Evolutionary conservation across 371 early-diverging fungal species (phyloP).

Genomic region (Mucor piriformis): DNA sequence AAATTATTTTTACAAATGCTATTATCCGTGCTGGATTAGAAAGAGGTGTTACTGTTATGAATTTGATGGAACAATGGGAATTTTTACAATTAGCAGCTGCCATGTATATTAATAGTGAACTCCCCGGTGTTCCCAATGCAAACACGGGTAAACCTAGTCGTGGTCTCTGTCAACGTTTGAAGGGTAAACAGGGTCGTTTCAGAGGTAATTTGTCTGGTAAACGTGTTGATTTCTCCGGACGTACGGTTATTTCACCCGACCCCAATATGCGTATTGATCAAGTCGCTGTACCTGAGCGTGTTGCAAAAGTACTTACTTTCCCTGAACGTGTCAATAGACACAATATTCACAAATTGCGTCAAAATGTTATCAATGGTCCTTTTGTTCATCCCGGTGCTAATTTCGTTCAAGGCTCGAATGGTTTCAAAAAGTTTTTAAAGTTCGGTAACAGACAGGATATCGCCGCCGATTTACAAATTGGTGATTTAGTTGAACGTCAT

Average conservation of each 20-base stretch:
- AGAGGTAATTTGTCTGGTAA: slow-evolving; percentile 99
- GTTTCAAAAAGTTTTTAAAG: slow-evolving; percentile 70
- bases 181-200: slow-evolving; percentile 99
- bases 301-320: slow-evolving; percentile 97
- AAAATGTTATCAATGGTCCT: slow-evolving; percentile 90
- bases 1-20: slow-evolving; percentile 95
- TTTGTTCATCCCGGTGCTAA: slow-evolving; percentile 96
- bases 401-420: slow-evolving; percentile 66
- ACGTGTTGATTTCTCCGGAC: slow-evolving; percentile 99
- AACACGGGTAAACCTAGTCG: slow-evolving; percentile 75
- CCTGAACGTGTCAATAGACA: slow-evolving; percentile 93
- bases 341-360: slow-evolving; percentile 85
- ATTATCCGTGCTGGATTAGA: slow-evolving; percentile 84
- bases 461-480: slow-evolving; percentile 80
- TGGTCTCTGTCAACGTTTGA: slow-evolving; percentile 97
- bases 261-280: slow-evolving; percentile 99
- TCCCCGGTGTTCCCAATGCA: slow-evolving; percentile 81
- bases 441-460: slow-evolving; percentile 73
- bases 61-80: slow-evolving; percentile 98
- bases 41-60: slow-evolving; percentile 79
- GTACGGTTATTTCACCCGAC: slow-evolving; percentile 99
- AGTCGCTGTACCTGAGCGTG: slow-evolving; percentile 95
- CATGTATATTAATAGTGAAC: slow-evolving; percentile 96
- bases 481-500: slow-evolving; percentile 98
- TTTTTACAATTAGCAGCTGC: slow-evolving; percentile 95